Evolutionary conservation across 805 yeast genomes (phyloP), one percentile per base, ranked within the genome.

Genomic region (Myxozyma monticola): DNA sequence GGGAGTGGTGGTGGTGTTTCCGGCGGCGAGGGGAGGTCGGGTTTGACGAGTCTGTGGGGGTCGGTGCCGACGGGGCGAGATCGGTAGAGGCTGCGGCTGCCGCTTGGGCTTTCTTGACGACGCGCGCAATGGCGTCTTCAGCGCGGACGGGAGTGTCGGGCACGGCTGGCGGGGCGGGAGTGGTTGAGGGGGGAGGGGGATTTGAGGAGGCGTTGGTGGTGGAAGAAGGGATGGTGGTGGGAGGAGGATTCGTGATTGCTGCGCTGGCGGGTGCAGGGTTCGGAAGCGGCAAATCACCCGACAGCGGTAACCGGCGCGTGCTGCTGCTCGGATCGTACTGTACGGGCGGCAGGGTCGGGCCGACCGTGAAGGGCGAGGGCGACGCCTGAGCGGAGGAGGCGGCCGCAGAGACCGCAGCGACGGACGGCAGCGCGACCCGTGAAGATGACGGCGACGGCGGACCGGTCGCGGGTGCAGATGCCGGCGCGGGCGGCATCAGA

Each of bases 61-160:
- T 34, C 31, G 37, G 42, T 3, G 42, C 9, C 24, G 47, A 33
- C 36, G 52, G 15, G 34, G 50, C 45, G 22, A 47, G 17, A 44
- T 61, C 26, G 29, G 53, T 31, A 25, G 63, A 17, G 15, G 50
- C 39, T n/a, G 57, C 54, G 36, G 51, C 53, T 15, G 56, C 37
- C 18, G 39, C 55, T 35, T 41, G 48, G 15, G 42, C 48, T 26
- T 51, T 57, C 34, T 48, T 54, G 37, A 49, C 57, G 31, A 68
- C 59, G n/a, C 67, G 52, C 15, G 71, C 70, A 22, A 65, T 62
- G 3, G 69, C 70, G 35, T 68, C 71, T 44, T 68, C 71, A 1
- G 71, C 71, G 2, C 69, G 57, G n/a, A 34, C 50, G 8, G 60
- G 56, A 6, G 51, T 41, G 29, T 45, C 51, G 10, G 37, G 26